Base-by-base conservation (phyloP, 495 filamentous ascomycete genomes). In the Daldinia caldariorum region DNA sequence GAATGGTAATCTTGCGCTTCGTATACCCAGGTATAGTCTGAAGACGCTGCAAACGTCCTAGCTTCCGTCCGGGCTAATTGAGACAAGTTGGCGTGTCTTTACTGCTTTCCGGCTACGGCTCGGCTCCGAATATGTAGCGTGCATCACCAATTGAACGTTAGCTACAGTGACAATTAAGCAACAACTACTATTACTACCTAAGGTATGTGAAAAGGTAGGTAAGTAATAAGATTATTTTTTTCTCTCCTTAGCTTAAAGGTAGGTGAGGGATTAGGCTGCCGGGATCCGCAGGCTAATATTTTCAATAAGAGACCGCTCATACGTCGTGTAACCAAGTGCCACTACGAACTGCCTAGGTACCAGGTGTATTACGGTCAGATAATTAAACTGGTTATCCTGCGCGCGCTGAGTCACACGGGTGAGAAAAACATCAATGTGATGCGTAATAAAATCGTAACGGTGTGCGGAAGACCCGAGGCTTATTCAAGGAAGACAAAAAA, bases 21-120 rank as follows among this genome's bases (percentile, higher is more conserved):
- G 54, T 47, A 58, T 51, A 59, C 47, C 22, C n/a, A n/a, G n/a
- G n/a, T 13, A 29, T 13, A 29, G 10, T 22, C 20, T 34, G 31
- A 31, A 32, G 6, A 58, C n/a, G 35, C 61, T 41, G 69, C 64
- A 68, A 72, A 54, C 64, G 56, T 53, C 43, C 38, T 45, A 26
- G 26, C 29, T 35, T 50, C 43, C 57, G 51, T 57, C 50, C 58
- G 50, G 37, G 32, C n/a, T 41, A 49, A 34, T 50, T 49, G 32
- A 63, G 49, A 14, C 29, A 32, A 26, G 18, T 8, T 47, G 8
- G 43, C 43, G 43, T 47, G 43, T 22, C 43, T 39, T 38, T 26
- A 57, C 41, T 37, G 10, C 34, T n/a, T 16, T 47, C 38, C 14
- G 45, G 32, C 41, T 37, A 66, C 69, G 58, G 47, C 38, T 71